Evolutionary conservation across 2,329 filamentous ascomycete genomes (phyloP), one percentile per base, ranked within the genome.

Genomic region (Ceratocystis cacaofunesta): DNA sequence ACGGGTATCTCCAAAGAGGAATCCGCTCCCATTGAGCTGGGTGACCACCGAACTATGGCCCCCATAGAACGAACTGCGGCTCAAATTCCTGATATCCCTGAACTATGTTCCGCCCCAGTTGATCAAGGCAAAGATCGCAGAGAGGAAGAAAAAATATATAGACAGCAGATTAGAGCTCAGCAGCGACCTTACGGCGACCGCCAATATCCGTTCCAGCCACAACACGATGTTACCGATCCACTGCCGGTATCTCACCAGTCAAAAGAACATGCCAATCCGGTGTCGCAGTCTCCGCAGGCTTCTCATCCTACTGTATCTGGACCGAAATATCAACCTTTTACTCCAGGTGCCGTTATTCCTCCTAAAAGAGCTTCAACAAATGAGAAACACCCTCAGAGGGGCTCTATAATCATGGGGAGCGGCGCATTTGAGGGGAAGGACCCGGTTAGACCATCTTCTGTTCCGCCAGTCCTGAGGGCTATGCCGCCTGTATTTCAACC

Each of bases 21-120:
- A 68, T 72, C 70, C 12, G 72, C 79, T 50, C 79, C 78, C 0
- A 74, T 79, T 2, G 79, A 81, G 69, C 75, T 81, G 68, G 75
- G 73, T 0, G 76, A 76, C 60, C 73, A 74, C 30, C 71, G 72
- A 5, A 69, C 76, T 5, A 69, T 76, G 3, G 73, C 75, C 0
- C 73, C 76, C 0, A 73, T 75, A 3, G 64, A 65, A 41, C 36
- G 22, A 67, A 25, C 65, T 64, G 50, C 52, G 64, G 3, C n/a
- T 44, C 15, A 63, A 46, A 10, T 64, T 64, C 32, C 67, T 52
- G 71, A 70, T 5, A 69, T 74, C 60, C 73, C 75, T 28, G 76
- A 82, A 71, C 67, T 80, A 30, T 74, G 76, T 2, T 71, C 73
- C 68, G 69, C 74, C 8, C 22, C 17, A 25, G 25, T 60, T 28